Conservation (phyloP, 2,329 filamentous ascomycete species). For the Fusarium sp. region DNA sequence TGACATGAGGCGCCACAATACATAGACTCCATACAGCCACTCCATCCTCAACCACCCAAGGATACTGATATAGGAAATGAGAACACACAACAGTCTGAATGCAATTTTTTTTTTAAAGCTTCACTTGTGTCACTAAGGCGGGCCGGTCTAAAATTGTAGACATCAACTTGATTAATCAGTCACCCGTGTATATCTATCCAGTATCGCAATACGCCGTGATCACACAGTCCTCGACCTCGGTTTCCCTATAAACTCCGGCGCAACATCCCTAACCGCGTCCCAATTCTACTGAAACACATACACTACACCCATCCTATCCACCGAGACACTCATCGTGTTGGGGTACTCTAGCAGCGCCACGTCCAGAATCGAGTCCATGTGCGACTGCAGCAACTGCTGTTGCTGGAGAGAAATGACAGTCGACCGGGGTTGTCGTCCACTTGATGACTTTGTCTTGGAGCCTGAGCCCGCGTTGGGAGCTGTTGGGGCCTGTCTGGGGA, state of each 20-base stretch:
- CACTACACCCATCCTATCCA: constrained; percentile 86
- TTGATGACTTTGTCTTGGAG: constrained; percentile 45
- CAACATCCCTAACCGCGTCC: constrained; percentile 4
- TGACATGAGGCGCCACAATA: constrained; percentile 28
- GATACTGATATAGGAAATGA: neutral
- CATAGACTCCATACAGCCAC: constrained; percentile 18
- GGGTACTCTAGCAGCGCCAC: constrained; percentile 87
- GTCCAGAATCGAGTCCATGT: constrained; percentile 87
- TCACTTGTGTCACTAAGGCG: neutral
- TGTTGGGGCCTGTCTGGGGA: constrained; percentile 52
- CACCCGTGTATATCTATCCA: neutral
- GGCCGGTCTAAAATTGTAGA: too few relatives aligned
- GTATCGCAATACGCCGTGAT: constrained; percentile 5
- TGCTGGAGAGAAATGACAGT: constrained; percentile 90
- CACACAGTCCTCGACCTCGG: constrained; percentile 24
- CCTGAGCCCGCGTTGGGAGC: constrained; percentile 45
- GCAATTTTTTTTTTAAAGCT: neutral
- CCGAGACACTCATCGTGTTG: constrained; percentile 91
- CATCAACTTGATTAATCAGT: neutral
- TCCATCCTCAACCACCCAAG: neutral
- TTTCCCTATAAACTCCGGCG: constrained; percentile 10
- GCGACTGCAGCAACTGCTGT: constrained; percentile 82
- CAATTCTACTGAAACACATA: constrained; percentile 73
- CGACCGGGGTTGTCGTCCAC: constrained; percentile 67
- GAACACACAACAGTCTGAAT: too few relatives aligned